Percentiles rank a stretch among this genome's conserved stretches.
phyloP scores from a whole-genome alignment of 148 eudicot genomes.

The Chenopodium quinoa region DNA sequence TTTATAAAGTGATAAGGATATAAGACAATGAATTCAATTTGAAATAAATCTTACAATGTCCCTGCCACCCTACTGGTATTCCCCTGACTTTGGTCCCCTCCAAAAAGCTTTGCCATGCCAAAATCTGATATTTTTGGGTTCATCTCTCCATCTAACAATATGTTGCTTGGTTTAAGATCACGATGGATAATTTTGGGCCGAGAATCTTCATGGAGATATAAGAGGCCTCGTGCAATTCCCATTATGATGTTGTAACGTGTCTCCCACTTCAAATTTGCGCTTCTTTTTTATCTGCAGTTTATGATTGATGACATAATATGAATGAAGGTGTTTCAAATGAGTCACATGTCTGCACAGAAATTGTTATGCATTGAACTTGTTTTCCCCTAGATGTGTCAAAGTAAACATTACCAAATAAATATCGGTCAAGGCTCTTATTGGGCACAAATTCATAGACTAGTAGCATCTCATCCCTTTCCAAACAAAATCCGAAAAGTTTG shows the following conservation, averaged over 20 bases:
- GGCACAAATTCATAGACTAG: constrained; percentile 36
- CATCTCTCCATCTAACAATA: constrained; percentile 62
- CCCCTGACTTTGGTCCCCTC: constrained; percentile 54
- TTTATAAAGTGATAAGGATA: too few relatives aligned
- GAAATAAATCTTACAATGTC: constrained; percentile 23
- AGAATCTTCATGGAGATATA: constrained; percentile 65
- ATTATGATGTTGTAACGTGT: constrained; percentile 39
- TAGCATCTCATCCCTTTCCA: constrained; percentile 31
- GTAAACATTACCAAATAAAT: constrained; percentile 27
- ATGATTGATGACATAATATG: too few relatives aligned
- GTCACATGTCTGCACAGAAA: too few relatives aligned
- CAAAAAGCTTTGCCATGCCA: constrained; percentile 69
- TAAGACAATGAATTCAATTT: background rate
- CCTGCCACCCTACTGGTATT: constrained; percentile 47
- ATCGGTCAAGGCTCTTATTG: constrained; percentile 27
- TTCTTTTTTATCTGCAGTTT: too few relatives aligned
- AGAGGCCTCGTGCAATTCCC: constrained; percentile 74
- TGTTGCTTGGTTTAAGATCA: constrained; percentile 76
- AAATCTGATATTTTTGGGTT: constrained; percentile 77
- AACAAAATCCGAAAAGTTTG: constrained; percentile 31
- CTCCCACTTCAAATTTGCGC: constrained; percentile 24
- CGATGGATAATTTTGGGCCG: constrained; percentile 63
- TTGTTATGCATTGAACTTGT: too few relatives aligned
- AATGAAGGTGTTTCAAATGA: too few relatives aligned
- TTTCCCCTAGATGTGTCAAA: too few relatives aligned